Base-by-base conservation (phyloP, 345 rosid species). In the Sisymbrium irio region DNA sequence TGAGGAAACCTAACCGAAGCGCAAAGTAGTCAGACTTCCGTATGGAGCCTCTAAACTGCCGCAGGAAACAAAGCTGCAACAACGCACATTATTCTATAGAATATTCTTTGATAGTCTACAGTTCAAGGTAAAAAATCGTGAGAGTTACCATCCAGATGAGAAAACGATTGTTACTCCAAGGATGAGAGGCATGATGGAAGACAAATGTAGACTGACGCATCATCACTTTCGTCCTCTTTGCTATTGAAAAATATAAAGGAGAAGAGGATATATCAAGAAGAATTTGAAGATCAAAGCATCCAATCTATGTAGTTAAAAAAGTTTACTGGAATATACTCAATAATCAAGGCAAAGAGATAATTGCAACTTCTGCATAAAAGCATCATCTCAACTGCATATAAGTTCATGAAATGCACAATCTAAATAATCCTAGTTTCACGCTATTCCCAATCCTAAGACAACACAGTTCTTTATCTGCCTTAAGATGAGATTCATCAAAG, bases 181-280 rank as follows among this genome's bases (percentile, higher is more conserved):
- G 98, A 86, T 93, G 98, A 75, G 97, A 88, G 25, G 97, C 79
- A 79, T 85, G 96, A 71, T 93, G 98, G 86, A 93, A 85, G 19
- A 93, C 83, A 59, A 93, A 91, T 46, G 98, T 93, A 17, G 92
- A 49, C 57, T 91, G 98, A 51, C 94, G 81, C 79, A 62, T 79
- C 90, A 89, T 89, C 73, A 89, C 88, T 75, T 82, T 86, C 62
- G 15, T 71, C 81, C 73, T 84, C 86, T 83, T 93, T 67, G 82
- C 98, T 93, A 53, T 60, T 46, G 60, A 53, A 76, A 32, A 47
- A 66, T 36, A 17, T 41, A 57, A 46, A 63, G 28, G 55, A 47
- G 22, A 69, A 15, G 22, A 72, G 37, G 60, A 22, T 22, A 22
- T 22, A 57, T 78, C 9, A 39, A 60, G 14, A 61, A 37, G 32